Evolutionary conservation across 768 basidiomycete species (phyloP), one percentile per base, ranked within the genome.

Genomic region (Collybia nuda): DNA sequence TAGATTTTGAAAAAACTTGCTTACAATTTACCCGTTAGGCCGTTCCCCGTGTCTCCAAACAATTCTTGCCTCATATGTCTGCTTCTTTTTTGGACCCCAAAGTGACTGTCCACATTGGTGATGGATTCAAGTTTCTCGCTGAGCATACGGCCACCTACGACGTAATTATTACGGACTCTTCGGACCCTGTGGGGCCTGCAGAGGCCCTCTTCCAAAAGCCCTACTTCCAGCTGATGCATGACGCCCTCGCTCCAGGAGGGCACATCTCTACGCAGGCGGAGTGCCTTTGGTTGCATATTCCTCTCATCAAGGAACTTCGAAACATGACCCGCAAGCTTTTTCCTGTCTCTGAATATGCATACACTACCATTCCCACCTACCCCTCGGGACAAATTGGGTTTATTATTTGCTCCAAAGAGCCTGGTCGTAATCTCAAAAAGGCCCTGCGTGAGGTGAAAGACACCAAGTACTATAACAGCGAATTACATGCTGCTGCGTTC

Each of bases 331-430:
- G 80, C 48, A 70, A 73, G 40, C 70, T 97, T 53, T 99, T 98
- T 77, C 78, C 88, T 35, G 80, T 82, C 15, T 77, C 85, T 36
- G 88, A 93, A 63, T 99, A 97, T 66, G 97, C 93, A 14, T 97
- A 80, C 71, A 95, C 94, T 53, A 98, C 94, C 18, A 95, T 98
- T 57, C 96, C 96, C 0, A 97, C 95, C 14, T 99, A 99, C 71
- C 97, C 97, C 17, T 88, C 90, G n/a, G 97, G 97, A 32, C 94
- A 95, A 65, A 99, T 98, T 61, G 95, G 97, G 19, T 95, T 95
- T 73, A 79, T 95, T 57, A 76, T 98, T 40, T 91, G 89, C 67
- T 86, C 93, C 48, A 94, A 89, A 70, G 86, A 86, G 23, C 68
- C 73, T 14, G 76, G 73, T 22, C 78, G 90, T 46, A 82, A 89